phyloP scores from a whole-genome alignment of 2,329 filamentous ascomycete genomes.

The Rhinocladiella similis region DNA sequence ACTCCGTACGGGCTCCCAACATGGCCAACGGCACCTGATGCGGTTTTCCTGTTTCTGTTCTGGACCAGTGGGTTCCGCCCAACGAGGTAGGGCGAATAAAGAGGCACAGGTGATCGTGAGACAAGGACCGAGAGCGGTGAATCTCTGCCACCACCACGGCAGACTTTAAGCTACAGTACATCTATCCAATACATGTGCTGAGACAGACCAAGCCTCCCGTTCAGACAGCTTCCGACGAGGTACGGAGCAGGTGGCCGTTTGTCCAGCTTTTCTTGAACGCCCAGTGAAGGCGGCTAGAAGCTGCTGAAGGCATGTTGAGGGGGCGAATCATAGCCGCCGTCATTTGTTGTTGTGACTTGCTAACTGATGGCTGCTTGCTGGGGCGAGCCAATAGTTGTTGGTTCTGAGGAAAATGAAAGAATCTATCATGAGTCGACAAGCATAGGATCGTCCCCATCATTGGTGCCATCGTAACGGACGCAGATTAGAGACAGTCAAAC shows the following conservation, averaged over 20 bases:
- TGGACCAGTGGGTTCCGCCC: neutral
- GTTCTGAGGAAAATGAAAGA: neutral
- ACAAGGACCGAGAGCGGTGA: constrained; percentile 9
- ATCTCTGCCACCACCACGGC: neutral
- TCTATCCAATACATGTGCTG: constrained; percentile 11
- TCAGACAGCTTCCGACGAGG: neutral
- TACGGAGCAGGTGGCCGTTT: neutral
- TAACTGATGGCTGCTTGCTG: neutral
- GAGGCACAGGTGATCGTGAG: constrained; percentile 7
- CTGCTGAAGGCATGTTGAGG: constrained; percentile 8
- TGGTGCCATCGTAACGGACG: constrained; percentile 18
- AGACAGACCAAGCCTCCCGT: constrained; percentile 5
- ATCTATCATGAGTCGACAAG: neutral
- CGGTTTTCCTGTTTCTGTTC: neutral
- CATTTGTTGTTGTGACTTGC: constrained; percentile 5
- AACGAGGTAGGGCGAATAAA: neutral
- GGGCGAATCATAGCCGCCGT: constrained; percentile 19
- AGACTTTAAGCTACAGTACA: neutral
- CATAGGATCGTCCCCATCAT: constrained; percentile 7
- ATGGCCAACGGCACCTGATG: constrained; percentile 1
- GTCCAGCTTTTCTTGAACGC: too few relatives aligned
- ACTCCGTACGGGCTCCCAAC: too few relatives aligned
- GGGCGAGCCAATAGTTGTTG: constrained; percentile 11
- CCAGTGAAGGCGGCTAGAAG: constrained; percentile 3
- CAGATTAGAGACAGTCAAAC: neutral